A percentile compares a stretch with the other conserved stretches of the same genome.
phyloP scores from a whole-genome alignment of 495 filamentous ascomycete genomes.

The Cetradonia linearis region DNA sequence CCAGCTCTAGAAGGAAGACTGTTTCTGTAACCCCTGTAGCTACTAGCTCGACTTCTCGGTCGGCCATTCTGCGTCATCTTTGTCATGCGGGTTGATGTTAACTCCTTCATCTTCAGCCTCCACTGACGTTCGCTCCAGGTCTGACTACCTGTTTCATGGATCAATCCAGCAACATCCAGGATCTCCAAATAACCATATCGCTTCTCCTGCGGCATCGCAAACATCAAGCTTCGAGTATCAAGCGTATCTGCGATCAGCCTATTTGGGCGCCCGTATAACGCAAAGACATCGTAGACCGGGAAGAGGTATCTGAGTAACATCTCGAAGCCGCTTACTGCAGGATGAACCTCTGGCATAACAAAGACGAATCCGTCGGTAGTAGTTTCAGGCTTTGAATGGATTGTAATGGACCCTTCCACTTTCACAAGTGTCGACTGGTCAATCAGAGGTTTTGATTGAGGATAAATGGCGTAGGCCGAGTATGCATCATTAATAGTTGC shows the following conservation, averaged over 20 bases:
- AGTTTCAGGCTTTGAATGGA: slow-evolving; percentile 63
- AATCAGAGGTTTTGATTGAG: slow-evolving; percentile 83
- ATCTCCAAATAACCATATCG: slow-evolving; percentile 88
- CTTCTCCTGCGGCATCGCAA: slow-evolving; percentile 84
- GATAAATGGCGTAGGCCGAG: slow-evolving; percentile 90
- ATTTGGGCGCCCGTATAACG: slow-evolving; percentile 80
- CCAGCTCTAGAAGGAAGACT: slow-evolving; percentile 49
- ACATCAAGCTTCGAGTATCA: slow-evolving; percentile 88
- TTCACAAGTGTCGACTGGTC: slow-evolving; percentile 92
- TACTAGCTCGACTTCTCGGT: slow-evolving; percentile 50
- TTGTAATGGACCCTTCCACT: slow-evolving; percentile 80
- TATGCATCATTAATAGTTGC: slow-evolving; percentile 85
- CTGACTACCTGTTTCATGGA: slow-evolving; percentile 64
- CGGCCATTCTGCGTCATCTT: slow-evolving; percentile 32
- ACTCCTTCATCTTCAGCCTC: slow-evolving; percentile 78
- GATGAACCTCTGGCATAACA: slow-evolving; percentile 90
- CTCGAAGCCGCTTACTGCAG: slow-evolving; percentile 87
- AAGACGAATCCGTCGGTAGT: slow-evolving; percentile 89
- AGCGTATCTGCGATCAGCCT: slow-evolving; percentile 77
- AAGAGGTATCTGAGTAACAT: slow-evolving; percentile 94
- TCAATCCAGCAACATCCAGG: slow-evolving; percentile 67
- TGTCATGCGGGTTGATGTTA: slow-evolving; percentile 71
- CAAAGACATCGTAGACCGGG: slow-evolving; percentile 88
- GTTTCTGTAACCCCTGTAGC: slow-evolving; percentile 52
- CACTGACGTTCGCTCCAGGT: slow-evolving; percentile 86